A percentile compares a stretch with the other conserved stretches of the same genome.
Conservation (phyloP, 257 asterid genomes). For the Asclepias syriaca region DNA sequence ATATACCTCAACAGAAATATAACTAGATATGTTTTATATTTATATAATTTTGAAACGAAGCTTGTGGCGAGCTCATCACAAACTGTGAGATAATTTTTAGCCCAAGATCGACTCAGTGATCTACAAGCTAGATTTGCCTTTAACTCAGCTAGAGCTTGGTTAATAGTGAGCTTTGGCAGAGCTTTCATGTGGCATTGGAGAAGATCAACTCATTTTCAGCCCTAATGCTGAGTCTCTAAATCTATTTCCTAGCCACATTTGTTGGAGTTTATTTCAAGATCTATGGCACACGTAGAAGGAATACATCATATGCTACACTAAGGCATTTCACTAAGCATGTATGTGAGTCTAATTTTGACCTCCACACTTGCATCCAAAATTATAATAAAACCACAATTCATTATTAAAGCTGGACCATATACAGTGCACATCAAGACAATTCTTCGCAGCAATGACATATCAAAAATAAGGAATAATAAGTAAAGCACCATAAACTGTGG, state of each 20-base stretch:
- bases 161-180: not conserved
- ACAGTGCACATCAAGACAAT: not conserved
- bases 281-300: not conserved
- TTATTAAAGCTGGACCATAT: not conserved
- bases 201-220: not conserved
- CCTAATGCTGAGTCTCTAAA: not conserved
- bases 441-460: not conserved
- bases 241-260: not conserved
- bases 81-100: not conserved
- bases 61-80: not conserved
- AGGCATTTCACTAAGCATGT: not conserved
- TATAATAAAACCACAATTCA: conserved; percentile 5
- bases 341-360: not conserved
- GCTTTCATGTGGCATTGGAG: not conserved
- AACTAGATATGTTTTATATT: not conserved
- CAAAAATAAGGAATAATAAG: not conserved
- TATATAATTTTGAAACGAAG: not conserved
- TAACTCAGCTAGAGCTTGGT: not conserved
- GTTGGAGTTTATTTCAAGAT: not conserved
- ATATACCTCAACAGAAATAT: not conserved
- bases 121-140: not conserved
- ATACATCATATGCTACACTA: not conserved
- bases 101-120: not conserved
- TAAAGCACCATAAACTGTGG: not conserved
- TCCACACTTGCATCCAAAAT: not conserved